phyloP scores from a whole-genome alignment of 352 stramenopile genomes.

The Aphanomyces cochlioides region DNA sequence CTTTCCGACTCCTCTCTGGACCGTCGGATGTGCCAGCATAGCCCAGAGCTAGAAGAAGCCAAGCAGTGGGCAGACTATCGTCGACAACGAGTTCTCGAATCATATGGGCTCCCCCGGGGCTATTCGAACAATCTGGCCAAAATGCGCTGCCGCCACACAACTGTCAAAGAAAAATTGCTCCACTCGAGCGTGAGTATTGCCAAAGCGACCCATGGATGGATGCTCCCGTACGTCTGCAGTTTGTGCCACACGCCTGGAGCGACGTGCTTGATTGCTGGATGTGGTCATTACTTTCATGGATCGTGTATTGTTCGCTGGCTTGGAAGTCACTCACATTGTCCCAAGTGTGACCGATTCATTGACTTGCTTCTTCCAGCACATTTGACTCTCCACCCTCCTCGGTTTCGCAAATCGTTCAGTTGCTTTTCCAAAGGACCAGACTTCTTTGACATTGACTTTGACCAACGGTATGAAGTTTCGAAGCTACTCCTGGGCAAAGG shows the following conservation, averaged over 20 bases:
- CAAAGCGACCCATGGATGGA: constrained; percentile 26
- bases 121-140: not conserved
- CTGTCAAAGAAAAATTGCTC: constrained; percentile 16
- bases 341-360: constrained; percentile 18
- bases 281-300: constrained; percentile 30
- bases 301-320: constrained; percentile 28
- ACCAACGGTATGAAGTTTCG: constrained; percentile 6
- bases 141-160: constrained; percentile 9
- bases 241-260: constrained; percentile 14
- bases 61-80: constrained; percentile 20
- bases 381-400: constrained; percentile 4
- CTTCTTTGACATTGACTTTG: constrained; percentile 24
- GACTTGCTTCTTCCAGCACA: constrained; percentile 22
- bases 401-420: constrained; percentile 22
- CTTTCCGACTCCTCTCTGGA: constrained; percentile 18
- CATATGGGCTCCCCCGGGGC: not conserved
- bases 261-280: constrained; percentile 22
- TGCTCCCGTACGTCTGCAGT: constrained; percentile 24
- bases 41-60: constrained; percentile 1
- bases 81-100: constrained; percentile 17
- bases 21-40: not conserved
- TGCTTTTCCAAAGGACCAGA: not conserved
- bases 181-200: constrained; percentile 24
- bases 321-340: constrained; percentile 3
- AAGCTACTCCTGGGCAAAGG: constrained; percentile 11